Base-by-base conservation (phyloP, 2,329 filamentous ascomycete genomes). In the Onygena corvina region DNA sequence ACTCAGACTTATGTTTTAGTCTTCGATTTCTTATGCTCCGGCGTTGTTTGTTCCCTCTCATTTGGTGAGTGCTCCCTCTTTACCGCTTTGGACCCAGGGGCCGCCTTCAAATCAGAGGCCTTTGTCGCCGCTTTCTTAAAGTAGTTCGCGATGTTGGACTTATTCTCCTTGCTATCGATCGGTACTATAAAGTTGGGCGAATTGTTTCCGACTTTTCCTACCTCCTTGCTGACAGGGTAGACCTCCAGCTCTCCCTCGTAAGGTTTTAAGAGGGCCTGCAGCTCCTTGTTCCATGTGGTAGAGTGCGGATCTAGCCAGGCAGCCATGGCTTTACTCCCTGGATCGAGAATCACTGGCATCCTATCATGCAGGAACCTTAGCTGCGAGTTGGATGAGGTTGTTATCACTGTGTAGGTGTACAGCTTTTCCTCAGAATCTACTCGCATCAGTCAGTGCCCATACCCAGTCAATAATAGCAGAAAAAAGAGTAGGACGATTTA, bases 391-490 rank as follows among this genome's bases (percentile, higher is more conserved):
- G 87, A 85, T 52, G 83, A 77, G 1, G 90, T 96, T 1, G 92
- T 98, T 64, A 96, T 90, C 61, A 98, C 80, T 1, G 89, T 90
- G 65, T 94, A 98, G 0, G 87, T 93, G 63, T 90, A 95, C 3
- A 80, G 68, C 63, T 83, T 85, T 54, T 85, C 76, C 2, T 79
- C 74, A 1, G 77, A 76, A 46, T 76, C 79, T 76, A 50, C 11
- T 31, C 29, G 16, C 20, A 42, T 50, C 45, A 33, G 31, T 45
- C 42, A 36, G 29, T 27, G n/a, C n/a, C n/a, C 9, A 25, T 5
- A 2, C 23, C 12, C 2, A 11, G 14, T 8, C 16, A 2, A 14
- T 46, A 14, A 25, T 7, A 42, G n/a, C 16, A 30, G 14, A 49
- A 53, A 40, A 6, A 20, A 38, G 52, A 31, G 18, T 14, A 3